These are phyloP conservation scores for Leucocoprinus birnbaumii DNA, from an alignment of 768 basidiomycete genomes.

Conservation along the genomic window DNA sequence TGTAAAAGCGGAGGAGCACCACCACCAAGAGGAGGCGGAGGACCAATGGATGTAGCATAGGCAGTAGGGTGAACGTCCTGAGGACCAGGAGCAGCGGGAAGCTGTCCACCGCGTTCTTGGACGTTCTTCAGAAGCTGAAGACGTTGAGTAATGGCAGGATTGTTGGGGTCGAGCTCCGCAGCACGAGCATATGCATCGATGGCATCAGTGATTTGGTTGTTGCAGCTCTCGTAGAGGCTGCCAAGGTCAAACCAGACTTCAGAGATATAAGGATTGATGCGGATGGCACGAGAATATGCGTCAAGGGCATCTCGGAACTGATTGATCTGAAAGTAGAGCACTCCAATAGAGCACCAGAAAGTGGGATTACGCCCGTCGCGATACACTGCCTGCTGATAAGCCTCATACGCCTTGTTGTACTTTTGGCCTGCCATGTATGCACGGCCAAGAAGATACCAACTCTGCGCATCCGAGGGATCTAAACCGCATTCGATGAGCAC, in stretches of 20 bases:
- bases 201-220: slow-evolving; percentile 97
- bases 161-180: slow-evolving; percentile 87
- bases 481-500: slow-evolving; percentile 7
- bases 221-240: slow-evolving; percentile 95
- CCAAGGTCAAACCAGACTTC: slow-evolving; percentile 98
- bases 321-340: slow-evolving; percentile 99
- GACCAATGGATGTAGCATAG: slow-evolving; percentile 77
- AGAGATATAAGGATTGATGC: slow-evolving; percentile 96
- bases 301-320: slow-evolving; percentile 99
- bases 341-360: slow-evolving; percentile 99
- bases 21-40: slow-evolving; percentile 65
- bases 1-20: slow-evolving; percentile 69
- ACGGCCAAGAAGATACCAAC: slow-evolving; percentile 97
- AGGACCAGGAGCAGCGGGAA: slow-evolving; percentile 88
- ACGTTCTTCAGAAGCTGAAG: slow-evolving; percentile 77
- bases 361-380: slow-evolving; percentile 98
- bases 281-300: slow-evolving; percentile 97
- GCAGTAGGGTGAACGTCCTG: slow-evolving; percentile 97
- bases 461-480: slow-evolving; percentile 96
- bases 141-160: slow-evolving; percentile 78
- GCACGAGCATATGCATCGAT: slow-evolving; percentile 98
- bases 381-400: slow-evolving; percentile 98
- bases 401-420: slow-evolving; percentile 99
- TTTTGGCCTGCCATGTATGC: slow-evolving; percentile 99
- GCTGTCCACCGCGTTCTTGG: slow-evolving; percentile 67